Conservation (phyloP, 176 grass and related monocot genomes). For the Avena atlantica region DNA sequence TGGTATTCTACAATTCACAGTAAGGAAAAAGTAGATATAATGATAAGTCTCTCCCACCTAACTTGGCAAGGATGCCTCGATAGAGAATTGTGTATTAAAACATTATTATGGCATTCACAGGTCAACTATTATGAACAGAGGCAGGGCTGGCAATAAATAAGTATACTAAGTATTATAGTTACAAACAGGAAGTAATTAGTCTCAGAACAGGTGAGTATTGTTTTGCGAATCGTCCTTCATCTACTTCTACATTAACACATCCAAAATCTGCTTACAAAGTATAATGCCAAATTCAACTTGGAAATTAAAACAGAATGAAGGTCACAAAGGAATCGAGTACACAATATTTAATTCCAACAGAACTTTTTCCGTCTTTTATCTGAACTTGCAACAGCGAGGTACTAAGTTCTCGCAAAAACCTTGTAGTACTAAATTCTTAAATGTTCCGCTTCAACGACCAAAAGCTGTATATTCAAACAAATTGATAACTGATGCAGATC, state of each 20-base stretch:
- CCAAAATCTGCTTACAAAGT: not conserved
- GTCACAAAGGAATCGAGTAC: not conserved
- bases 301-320: not conserved
- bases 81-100: not conserved
- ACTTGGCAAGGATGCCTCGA: not conserved
- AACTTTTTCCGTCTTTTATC: not conserved
- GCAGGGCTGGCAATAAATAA: not conserved
- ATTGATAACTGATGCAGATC: not conserved
- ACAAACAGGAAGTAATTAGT: not conserved
- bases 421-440: not conserved
- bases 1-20: conserved; percentile 36
- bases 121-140: not conserved
- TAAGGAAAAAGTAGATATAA: not conserved
- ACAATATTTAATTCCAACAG: not conserved
- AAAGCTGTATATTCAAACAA: not conserved
- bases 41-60: conserved; percentile 12
- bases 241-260: not conserved
- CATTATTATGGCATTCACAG: not conserved
- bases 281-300: not conserved
- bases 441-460: not conserved
- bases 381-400: not conserved
- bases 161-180: not conserved
- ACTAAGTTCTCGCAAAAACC: not conserved
- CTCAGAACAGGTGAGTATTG: not conserved
- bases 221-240: not conserved